Base-by-base conservation (phyloP, 2,329 filamentous ascomycete genomes). In the Calonectria ilicicola region DNA sequence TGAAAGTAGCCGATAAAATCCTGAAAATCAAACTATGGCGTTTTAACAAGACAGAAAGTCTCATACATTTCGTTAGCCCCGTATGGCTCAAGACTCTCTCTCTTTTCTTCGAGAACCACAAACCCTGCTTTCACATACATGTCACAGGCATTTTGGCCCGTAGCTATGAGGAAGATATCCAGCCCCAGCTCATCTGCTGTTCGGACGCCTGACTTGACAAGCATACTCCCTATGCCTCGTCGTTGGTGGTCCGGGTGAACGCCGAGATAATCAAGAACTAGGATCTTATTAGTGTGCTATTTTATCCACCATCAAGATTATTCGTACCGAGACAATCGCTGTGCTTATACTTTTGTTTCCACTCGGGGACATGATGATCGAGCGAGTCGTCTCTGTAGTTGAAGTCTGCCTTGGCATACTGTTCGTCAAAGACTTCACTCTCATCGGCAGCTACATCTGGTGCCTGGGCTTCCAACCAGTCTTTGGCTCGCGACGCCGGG, bases 231-330 rank as follows among this genome's bases (percentile, higher is more conserved):
- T 14, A 80, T 58, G 12, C 78, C 77, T 21, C 53, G 67, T 3
- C 72, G 60, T 4, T 77, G 76, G 14, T 80, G 78, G 23, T 76
- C 69, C 2, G 76, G 76, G 17, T 70, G 75, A 29, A 77, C 74
- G 17, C 68, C 75, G 7, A 80, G 67, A 44, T 80, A 80, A 29
- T 79, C 76, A 2, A 79, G 70, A 51, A 70, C 79, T 75, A 2
- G 0, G 2, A 21, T 5, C 0, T 1, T 1, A 2, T 77, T 10
- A 77, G 67, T 3, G 5, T 10, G 12, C 9, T 19, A 14, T 5
- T n/a, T 2, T 2, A 4, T 3, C 7, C 14, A 10, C 3, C 1
- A 15, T 2, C 5, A 0, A 15, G 14, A 0, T 2, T 7, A 19
- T 47, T 27, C 72, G 12, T 69, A 77, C 76, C 75, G 27, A 77